Base-by-base conservation (phyloP, 2,329 filamentous ascomycete genomes). In the Xylogone sp. region DNA sequence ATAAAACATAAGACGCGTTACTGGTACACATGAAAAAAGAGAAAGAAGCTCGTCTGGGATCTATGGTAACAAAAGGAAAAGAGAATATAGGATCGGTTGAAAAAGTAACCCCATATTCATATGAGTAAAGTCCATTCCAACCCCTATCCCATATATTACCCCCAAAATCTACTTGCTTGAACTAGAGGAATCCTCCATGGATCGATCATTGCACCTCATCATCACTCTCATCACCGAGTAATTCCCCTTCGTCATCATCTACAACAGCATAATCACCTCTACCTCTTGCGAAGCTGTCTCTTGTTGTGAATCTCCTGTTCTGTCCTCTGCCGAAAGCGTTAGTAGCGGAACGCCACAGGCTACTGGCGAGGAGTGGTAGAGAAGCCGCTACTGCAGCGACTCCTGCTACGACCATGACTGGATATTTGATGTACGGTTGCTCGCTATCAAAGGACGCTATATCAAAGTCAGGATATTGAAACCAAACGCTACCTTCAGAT, bases 221-320 rank as follows among this genome's bases (percentile, higher is more conserved):
- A 58, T 97, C 93, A 59, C 90, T 91, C 53, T 96, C 92, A 60
- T 97, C 93, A 1, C 94, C 94, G 31, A 99, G 73, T 59, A 99
- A 74, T 74, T 97, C 93, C 46, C 93, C 93, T 68, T 97, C 94
- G 66, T 97, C 94, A 47, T 94, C 88, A 62, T 96, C 91, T 48
- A 96, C 90, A 62, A 87, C 80, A 16, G 86, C 83, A 68, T 97
- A 97, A 68, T 96, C 90, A n/a, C 88, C 86, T 51, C 89, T 81
- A 1, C 90, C 87, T 51, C 91, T 82, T 4, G 91, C 88, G 71
- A 99, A 99, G 55, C 89, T 93, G 63, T 89, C 88, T 53, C 95
- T 78, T 46, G 89, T 96, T 16, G 91, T 94, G 68, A 95, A 99
- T 51, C 76, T 74, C 54, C 75, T 73, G 8, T 62, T 63, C 24